Evolutionary conservation across 495 filamentous ascomycete genomes (phyloP), one percentile per base, ranked within the genome.

Genomic region (Penicillium mononematosum): DNA sequence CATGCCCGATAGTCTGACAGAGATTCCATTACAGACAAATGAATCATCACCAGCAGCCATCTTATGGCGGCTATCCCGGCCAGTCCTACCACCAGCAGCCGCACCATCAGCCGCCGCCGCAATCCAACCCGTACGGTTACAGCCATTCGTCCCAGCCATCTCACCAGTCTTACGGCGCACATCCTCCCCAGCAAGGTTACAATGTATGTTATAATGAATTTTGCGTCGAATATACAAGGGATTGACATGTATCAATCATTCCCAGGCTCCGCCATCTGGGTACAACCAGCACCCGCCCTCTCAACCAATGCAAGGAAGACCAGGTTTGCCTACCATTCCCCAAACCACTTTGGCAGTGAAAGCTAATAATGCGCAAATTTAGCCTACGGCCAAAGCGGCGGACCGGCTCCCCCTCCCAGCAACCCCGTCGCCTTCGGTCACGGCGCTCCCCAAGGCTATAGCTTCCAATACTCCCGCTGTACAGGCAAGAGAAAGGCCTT

Each of bases 401-500:
- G 56, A 43, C 80, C 79, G 19, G 55, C 71, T 4, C 65, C 69
- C 39, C 80, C 80, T 6, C 78, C 80, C 9, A 67, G 60, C 47
- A 61, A 65, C 16, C 71, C 70, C n/a, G 75, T 78, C 64, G 58
- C 79, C 58, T 98, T 96, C 66, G 88, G 89, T 34, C 75, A 81
- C 36, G 92, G 91, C 53, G 91, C 92, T 29, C 88, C 91, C 27
- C 80, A 84, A 56, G 81, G 81, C 51, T 93, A 96, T 69, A 85
- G 77, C 49, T 97, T 92, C 73, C 88, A 91, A 69, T 97, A 96
- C 72, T 96, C 92, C 51, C 85, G 88, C 53, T 98, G 94, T 67
- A 93, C 89, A 4, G 94, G 94, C 20, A 85, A 87, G 64, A 78
- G 91, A 66, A 98, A 96, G 81, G 94, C 94, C 22, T 77, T 98